These are phyloP conservation scores for Cucurbita argyrosperma DNA, from an alignment of 306 rosid genomes.

Conservation along the genomic window DNA sequence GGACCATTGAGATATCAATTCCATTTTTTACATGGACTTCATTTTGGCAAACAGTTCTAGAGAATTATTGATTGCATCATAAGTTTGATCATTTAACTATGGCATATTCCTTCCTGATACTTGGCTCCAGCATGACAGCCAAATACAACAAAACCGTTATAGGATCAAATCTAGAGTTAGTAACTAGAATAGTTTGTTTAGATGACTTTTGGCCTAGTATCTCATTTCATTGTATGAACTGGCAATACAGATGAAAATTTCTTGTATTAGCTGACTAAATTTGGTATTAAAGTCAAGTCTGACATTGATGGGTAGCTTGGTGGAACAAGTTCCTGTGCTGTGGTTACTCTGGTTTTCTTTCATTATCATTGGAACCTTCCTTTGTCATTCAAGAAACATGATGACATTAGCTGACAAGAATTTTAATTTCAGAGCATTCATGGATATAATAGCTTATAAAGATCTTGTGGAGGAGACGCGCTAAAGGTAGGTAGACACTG, in stretches of 20 bases:
- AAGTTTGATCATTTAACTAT: background rate
- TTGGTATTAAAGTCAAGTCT: background rate
- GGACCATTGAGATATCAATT: background rate
- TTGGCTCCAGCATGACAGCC: background rate
- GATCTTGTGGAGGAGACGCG: background rate
- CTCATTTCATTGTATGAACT: background rate
- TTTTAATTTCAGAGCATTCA: background rate
- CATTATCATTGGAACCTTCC: background rate
- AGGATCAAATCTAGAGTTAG: background rate
- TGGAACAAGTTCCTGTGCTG: slow-evolving; percentile 3
- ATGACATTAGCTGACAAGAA: background rate
- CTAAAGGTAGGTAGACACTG: slow-evolving; percentile 3
- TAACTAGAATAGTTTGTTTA: background rate
- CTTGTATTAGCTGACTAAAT: background rate
- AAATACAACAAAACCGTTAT: background rate
- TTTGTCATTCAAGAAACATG: slow-evolving; percentile 1
- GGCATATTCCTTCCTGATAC: background rate
- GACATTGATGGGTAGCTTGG: background rate
- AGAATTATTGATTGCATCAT: background rate
- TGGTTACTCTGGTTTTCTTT: background rate
- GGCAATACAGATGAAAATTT: background rate
- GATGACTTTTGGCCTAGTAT: background rate
- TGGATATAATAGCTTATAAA: background rate
- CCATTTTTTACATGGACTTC: background rate
- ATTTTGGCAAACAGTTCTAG: background rate